phyloP scores from a whole-genome alignment of 805 yeast genomes.

The Hanseniaspora meyeri region DNA sequence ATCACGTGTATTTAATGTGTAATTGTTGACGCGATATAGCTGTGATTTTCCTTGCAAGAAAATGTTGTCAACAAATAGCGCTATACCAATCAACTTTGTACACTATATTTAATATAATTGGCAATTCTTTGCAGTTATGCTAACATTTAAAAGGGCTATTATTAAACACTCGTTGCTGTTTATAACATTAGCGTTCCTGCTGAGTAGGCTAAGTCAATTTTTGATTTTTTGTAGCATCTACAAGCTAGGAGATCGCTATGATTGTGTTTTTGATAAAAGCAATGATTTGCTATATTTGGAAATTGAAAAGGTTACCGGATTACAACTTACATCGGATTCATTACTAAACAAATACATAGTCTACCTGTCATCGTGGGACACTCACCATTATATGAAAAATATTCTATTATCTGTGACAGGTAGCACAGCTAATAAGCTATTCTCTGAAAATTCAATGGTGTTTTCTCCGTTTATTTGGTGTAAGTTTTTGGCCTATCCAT shows the following conservation, averaged over 20 bases:
- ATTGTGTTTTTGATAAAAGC: conserved; percentile 2
- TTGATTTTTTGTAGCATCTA: not conserved
- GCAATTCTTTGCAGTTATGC: not conserved
- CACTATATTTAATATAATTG: too few species aligned
- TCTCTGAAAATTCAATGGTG: conserved; percentile 7
- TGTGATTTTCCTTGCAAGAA: too few species aligned
- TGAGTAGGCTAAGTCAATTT: not conserved
- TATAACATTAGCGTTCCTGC: not conserved
- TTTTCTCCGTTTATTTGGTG: conserved; percentile 9
- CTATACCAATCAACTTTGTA: too few species aligned
- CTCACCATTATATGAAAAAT: conserved; percentile 9
- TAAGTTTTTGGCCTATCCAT: not conserved
- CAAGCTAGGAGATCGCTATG: not conserved
- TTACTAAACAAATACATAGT: not conserved
- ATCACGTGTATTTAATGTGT: not conserved
- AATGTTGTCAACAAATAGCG: too few species aligned
- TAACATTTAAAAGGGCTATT: not conserved
- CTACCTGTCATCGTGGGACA: conserved; percentile 8
- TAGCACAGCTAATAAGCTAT: not conserved
- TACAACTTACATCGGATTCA: not conserved
- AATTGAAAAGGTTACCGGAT: not conserved
- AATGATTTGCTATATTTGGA: not conserved
- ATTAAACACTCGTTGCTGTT: not conserved
- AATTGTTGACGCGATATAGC: too few species aligned
- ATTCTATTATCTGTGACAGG: not conserved